Evolutionary conservation across 208 protist genomes (phyloP).

Genomic region (Phytomonas francai): DNA sequence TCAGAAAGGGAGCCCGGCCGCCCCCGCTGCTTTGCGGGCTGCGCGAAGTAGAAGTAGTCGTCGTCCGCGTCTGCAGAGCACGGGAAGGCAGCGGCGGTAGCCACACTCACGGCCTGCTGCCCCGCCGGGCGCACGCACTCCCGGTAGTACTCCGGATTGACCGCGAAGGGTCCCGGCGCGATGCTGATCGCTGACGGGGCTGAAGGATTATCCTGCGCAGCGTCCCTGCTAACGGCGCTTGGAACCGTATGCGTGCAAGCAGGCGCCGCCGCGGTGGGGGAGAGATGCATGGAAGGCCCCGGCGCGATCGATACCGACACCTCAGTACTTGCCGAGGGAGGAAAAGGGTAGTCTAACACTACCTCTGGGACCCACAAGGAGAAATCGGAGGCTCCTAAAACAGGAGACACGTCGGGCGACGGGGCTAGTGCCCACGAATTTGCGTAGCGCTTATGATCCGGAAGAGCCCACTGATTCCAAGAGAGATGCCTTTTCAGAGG

Average conservation of each 20-base stretch:
- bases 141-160: slow-evolving; percentile 38
- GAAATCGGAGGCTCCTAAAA: no score
- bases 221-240: background rate
- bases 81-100: background rate
- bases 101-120: background rate
- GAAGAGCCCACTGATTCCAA: no score
- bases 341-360: no score
- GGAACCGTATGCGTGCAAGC: background rate
- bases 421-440: no score
- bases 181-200: slow-evolving; percentile 33
- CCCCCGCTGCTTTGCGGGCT: slow-evolving; percentile 7
- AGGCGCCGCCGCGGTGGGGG: slow-evolving; percentile 4
- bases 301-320: no score
- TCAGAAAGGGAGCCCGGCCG: background rate
- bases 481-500: no score
- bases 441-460: no score
- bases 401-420: no score
- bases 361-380: no score
- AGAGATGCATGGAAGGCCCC: no score
- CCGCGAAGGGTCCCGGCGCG: slow-evolving; percentile 42
- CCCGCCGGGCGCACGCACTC: slow-evolving; percentile 12
- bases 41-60: slow-evolving; percentile 85
- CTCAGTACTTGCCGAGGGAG: background rate
- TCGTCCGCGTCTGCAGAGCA: slow-evolving; percentile 50
- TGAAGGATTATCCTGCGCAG: background rate